Evolutionary conservation across 1,284 basidiomycete species (phyloP).

Genomic region (Prillingera fragicola): DNA sequence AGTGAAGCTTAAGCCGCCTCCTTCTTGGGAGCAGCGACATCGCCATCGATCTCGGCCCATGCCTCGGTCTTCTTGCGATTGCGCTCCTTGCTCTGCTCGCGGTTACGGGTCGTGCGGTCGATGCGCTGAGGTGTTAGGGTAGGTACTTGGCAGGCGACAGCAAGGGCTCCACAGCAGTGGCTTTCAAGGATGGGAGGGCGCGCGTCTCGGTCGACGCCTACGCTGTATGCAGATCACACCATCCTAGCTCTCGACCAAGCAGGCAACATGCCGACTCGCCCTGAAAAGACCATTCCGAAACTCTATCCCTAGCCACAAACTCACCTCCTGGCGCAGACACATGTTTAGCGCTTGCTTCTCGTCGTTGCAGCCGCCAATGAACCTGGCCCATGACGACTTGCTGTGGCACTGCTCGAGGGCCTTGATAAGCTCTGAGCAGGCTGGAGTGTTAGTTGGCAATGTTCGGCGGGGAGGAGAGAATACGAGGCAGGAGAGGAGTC

Average conservation of each 20-base stretch:
- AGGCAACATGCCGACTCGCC: too few species aligned
- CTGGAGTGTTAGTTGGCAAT: conserved; percentile 18
- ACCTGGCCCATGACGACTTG: conserved; percentile 26
- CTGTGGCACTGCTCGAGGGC: conserved; percentile 45
- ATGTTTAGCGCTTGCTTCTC: conserved; percentile 64
- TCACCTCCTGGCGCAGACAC: conserved; percentile 70
- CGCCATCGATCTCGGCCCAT: conserved; percentile 36
- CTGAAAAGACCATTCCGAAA: too few species aligned
- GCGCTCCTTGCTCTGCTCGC: conserved; percentile 60
- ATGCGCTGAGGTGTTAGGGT: conserved; percentile 54
- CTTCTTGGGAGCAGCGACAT: too few species aligned
- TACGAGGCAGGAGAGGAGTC: neutral
- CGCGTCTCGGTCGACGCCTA: too few species aligned
- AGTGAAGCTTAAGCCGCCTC: conserved; percentile 4
- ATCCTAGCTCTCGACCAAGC: too few species aligned
- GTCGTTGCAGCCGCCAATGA: conserved; percentile 57
- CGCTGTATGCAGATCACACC: too few species aligned
- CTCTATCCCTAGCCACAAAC: too few species aligned
- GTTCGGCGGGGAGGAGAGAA: neutral
- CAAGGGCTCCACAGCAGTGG: too few species aligned
- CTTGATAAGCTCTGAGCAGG: conserved; percentile 41
- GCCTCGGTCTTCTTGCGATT: conserved; percentile 42
- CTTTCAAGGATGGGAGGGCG: too few species aligned
- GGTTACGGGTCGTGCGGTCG: conserved; percentile 63
- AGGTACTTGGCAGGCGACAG: neutral